These are phyloP conservation scores for Aspergillus wentii DNA, from an alignment of 495 filamentous ascomycete species.

Conservation along the genomic window DNA sequence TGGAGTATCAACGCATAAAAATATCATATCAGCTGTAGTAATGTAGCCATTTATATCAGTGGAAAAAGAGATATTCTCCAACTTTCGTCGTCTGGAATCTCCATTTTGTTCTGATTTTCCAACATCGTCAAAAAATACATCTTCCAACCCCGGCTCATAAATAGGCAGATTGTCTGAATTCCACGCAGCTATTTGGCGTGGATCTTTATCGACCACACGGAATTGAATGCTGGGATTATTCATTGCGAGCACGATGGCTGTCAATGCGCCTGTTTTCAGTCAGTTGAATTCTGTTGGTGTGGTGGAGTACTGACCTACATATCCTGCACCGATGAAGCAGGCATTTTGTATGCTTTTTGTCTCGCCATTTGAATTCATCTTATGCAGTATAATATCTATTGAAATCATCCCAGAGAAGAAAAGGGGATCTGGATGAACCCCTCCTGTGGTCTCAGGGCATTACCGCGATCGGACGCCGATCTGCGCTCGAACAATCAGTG, in stretches of 20 bases:
- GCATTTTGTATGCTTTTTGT: too few relatives aligned
- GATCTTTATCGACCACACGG: constrained; percentile 67
- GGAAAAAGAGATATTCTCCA: constrained; percentile 63
- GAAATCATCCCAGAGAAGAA: too few relatives aligned
- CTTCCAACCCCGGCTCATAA: constrained; percentile 43
- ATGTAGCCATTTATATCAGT: constrained; percentile 57
- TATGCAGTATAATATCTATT: too few relatives aligned
- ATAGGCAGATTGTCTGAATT: constrained; percentile 69
- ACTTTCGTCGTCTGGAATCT: constrained; percentile 32
- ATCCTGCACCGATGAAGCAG: too few relatives aligned
- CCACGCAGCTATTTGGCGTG: constrained; percentile 60
- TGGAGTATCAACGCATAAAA: constrained; percentile 70
- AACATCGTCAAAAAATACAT: constrained; percentile 32
- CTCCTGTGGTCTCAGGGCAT: too few relatives aligned
- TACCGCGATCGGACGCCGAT: too few relatives aligned
- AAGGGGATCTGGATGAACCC: too few relatives aligned
- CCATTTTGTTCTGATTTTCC: neutral
- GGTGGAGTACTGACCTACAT: too few relatives aligned
- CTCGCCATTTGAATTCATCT: too few relatives aligned
- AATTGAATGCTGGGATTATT: constrained; percentile 64
- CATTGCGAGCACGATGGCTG: constrained; percentile 66
- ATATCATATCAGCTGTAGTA: constrained; percentile 62
- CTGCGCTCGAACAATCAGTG: too few relatives aligned
- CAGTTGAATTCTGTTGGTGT: too few relatives aligned
- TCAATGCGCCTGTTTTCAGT: too few relatives aligned